Conservation (phyloP, 768 basidiomycete genomes). For the Amanita rimosa region DNA sequence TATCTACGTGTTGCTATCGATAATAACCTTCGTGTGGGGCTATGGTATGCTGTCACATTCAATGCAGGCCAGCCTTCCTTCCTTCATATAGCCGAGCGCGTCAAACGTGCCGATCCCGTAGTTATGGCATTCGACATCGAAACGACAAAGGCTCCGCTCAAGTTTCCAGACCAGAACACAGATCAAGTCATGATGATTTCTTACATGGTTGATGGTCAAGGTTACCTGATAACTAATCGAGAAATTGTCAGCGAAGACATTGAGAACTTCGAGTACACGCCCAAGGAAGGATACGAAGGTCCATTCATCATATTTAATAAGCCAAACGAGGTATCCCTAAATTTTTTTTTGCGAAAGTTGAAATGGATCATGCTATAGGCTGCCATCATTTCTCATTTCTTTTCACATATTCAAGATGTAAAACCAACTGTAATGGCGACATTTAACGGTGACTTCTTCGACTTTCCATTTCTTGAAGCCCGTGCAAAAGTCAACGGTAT, state of each 20-base stretch:
- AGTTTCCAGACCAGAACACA: conserved; percentile 91
- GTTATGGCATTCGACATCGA: conserved; percentile 99
- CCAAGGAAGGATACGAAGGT: conserved; percentile 95
- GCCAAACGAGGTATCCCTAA: conserved; percentile 61
- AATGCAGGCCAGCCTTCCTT: conserved; percentile 71
- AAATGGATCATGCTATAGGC: conserved; percentile 23
- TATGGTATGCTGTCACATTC: conserved; percentile 94
- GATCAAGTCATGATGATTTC: conserved; percentile 99
- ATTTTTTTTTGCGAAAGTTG: background rate
- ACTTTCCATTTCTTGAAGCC: conserved; percentile 93
- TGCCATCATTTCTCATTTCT: conserved; percentile 76
- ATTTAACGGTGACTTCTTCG: conserved; percentile 99
- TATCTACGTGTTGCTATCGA: conserved; percentile 99
- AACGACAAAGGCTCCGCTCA: conserved; percentile 98
- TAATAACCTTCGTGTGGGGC: conserved; percentile 91
- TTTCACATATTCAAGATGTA: conserved; percentile 86
- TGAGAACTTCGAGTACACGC: conserved; percentile 98
- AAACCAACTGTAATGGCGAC: conserved; percentile 97
- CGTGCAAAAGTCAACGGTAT: conserved; percentile 82
- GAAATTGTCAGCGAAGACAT: conserved; percentile 98
- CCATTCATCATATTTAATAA: conserved; percentile 96
- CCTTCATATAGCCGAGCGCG: conserved; percentile 62
- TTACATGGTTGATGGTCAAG: conserved; percentile 98
- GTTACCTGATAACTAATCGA: conserved; percentile 93
- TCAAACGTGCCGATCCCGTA: conserved; percentile 97